A percentile compares a stretch with the other conserved stretches of the same genome.
Evolutionary conservation across 2,329 filamentous ascomycete genomes (phyloP).

Genomic region (Graphilbum fragrans): DNA sequence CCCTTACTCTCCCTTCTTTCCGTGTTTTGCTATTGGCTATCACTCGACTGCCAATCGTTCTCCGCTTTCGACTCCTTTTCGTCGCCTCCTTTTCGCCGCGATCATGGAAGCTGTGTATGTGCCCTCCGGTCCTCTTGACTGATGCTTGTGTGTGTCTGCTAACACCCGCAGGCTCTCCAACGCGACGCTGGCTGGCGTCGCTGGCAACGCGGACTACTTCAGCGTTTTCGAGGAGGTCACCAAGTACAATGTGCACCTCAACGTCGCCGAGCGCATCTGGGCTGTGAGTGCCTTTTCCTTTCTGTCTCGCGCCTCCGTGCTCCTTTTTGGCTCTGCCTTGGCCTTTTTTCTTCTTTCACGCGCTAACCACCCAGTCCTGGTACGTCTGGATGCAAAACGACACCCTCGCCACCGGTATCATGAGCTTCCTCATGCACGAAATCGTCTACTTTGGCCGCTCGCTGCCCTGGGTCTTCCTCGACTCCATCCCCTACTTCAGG

Average conservation of each 20-base stretch:
- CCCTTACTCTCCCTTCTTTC: slow-evolving; percentile 4
- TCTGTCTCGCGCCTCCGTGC: slow-evolving; percentile 4
- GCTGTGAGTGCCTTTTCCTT: slow-evolving; percentile 36
- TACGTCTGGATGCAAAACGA: slow-evolving; percentile 99
- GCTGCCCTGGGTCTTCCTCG: slow-evolving; percentile 87
- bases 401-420: slow-evolving; percentile 86
- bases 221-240: slow-evolving; percentile 50
- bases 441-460: slow-evolving; percentile 84
- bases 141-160: not conserved
- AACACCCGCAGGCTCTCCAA: slow-evolving; percentile 3
- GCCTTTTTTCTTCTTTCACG: not conserved
- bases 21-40: not conserved
- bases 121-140: not conserved
- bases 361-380: slow-evolving; percentile 48
- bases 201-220: slow-evolving; percentile 36
- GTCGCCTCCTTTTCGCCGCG: not conserved
- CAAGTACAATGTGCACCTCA: slow-evolving; percentile 75
- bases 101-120: not conserved
- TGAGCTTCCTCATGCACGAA: slow-evolving; percentile 96
- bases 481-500: slow-evolving; percentile 75
- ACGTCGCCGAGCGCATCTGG: slow-evolving; percentile 80
- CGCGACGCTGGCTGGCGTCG: slow-evolving; percentile 4
- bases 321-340: not conserved
- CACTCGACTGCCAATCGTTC: not conserved
- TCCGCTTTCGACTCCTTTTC: not conserved